Base-by-base conservation (phyloP, 306 rosid genomes). In the Quercus aquifolioides region DNA sequence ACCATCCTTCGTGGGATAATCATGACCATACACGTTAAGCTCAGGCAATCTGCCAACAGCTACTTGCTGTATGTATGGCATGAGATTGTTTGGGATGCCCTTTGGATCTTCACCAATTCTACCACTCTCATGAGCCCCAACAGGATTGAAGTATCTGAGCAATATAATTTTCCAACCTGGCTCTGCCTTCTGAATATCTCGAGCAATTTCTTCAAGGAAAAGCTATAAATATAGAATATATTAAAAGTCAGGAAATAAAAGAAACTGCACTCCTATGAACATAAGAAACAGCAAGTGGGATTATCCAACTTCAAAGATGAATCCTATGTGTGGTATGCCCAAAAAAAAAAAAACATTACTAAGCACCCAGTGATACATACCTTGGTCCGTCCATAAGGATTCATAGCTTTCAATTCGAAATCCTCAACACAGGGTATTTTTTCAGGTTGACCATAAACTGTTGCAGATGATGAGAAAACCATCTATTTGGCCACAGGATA, bases 41-140 rank as follows among this genome's bases (percentile, higher is more conserved):
- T 87, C 96, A 3, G 96, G 90, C 78, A 91, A 85, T 84, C 99
- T 92, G 74, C 97, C 99, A 30, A 90, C 96, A 30, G 98, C 97
- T 30, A 95, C 99, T 84, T 92, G 99, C 86, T 95, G 92, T 52
- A 95, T 90, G 86, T 87, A 95, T 80, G 99, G 99, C 99, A 95
- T 92, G 68, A 95, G 94, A 73, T 92, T 93, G 86, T 90, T 95
- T 74, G 99, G 99, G 75, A 92, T 90, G 35, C 99, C 99, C 82
- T 81, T 92, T 10, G 98, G 99, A 80, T 95, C 98, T 91, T 95
- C 99, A 76, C 99, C 99, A 21, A 95, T 84, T 83, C 70, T 81
- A 18, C 99, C 99, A 87, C 98, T 95, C 82, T 95, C 96, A 74
- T 95, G 98, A 74, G 97, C 97, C 52, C 99, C 99, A 12, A 95